phyloP scores from a whole-genome alignment of 108 stramenopile species.

The Fragilariopsis cylindrus region DNA sequence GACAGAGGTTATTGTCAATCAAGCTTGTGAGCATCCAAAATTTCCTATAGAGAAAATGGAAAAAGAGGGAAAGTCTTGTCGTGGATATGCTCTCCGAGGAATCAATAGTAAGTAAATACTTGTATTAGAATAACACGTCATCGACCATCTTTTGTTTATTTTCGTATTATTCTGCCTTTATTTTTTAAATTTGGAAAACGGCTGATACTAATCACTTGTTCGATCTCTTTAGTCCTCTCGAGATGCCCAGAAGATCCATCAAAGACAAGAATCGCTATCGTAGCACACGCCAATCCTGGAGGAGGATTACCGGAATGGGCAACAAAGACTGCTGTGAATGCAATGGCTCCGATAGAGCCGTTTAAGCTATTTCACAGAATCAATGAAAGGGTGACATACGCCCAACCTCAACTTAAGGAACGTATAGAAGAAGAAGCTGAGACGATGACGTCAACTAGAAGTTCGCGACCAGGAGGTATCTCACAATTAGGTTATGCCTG shows the following conservation, averaged over 20 bases:
- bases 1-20: constrained; percentile 81
- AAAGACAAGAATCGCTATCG: constrained; percentile 69
- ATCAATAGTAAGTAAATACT: constrained; percentile 54
- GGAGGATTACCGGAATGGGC: constrained; percentile 51
- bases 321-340: constrained; percentile 77
- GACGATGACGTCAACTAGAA: constrained; percentile 31
- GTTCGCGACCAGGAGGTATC: constrained; percentile 49
- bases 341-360: constrained; percentile 81
- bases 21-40: constrained; percentile 76
- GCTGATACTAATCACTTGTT: neutral
- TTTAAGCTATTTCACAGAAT: constrained; percentile 81
- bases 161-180: constrained; percentile 1
- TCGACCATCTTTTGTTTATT: neutral
- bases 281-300: constrained; percentile 55
- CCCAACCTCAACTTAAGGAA: constrained; percentile 22
- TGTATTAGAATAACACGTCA: neutral
- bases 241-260: constrained; percentile 72
- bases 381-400: constrained; percentile 32
- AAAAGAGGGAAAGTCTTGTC: constrained; percentile 55
- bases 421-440: constrained; percentile 18
- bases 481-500: constrained; percentile 68
- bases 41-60: constrained; percentile 51
- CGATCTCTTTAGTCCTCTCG: constrained; percentile 47
- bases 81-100: constrained; percentile 84
- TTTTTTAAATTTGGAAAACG: neutral